Base-by-base conservation (phyloP, 257 asterid species). In the Penstemon davidsonii region DNA sequence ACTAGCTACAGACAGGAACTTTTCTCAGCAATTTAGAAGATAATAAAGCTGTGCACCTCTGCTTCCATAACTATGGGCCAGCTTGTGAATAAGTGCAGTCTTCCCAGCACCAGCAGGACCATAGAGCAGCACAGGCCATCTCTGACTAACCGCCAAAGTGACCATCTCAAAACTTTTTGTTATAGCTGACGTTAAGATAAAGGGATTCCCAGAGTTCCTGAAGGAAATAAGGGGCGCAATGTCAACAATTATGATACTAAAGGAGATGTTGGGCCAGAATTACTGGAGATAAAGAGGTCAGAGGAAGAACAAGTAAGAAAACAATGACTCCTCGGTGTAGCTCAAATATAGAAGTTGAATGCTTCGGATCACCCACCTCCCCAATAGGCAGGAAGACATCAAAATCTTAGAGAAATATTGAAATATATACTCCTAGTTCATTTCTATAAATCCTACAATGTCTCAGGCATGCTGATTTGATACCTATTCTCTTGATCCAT, bases 91-190 rank as follows among this genome's bases (percentile, higher is more conserved):
- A 46, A 88, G 80, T 49, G 97, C 87, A 68, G 96, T 87, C 83
- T 94, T 94, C 72, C 99, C 99, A 63, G 86, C 64, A 73, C 99
- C 97, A 62, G 96, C 82, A 40, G 96, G 96, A 59, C 99, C 97
- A 73, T 86, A 86, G 45, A 94, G 87, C 79, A 94, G 97, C 77
- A 94, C 93, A 55, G 99, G 97, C 95, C 96, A 88, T 70, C 95
- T 84, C 78, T 94, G 95, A 81, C 85, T 88, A 79, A 91, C 84
- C 50, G 97, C 97, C 73, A 88, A 71, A 47, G 79, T 75, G 64
- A 87, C 90, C 96, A 91, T 85, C 87, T 87, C 89, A 85, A 80
- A 86, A 76, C 92, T 75, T 80, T 82, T 86, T 58, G 64, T 76
- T 75, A 87, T 70, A 53, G 85, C 79, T 70, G 91, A 74, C 12